These are phyloP conservation scores for Eutypella sp. DNA, from an alignment of 2,329 filamentous ascomycete species.

Conservation along the genomic window DNA sequence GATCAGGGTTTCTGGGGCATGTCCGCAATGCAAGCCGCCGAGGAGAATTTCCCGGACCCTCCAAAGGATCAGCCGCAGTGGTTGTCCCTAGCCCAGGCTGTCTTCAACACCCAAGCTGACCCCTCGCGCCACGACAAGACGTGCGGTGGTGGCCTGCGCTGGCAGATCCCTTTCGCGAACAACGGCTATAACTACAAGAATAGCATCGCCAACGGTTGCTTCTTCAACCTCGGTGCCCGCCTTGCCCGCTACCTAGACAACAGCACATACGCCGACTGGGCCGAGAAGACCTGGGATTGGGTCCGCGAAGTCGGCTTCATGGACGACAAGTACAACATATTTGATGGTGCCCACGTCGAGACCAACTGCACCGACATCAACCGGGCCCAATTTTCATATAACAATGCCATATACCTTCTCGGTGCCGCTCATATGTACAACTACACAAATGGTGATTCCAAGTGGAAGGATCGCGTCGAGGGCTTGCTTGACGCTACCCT, in stretches of 20 bases:
- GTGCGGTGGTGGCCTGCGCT: constrained; percentile 60
- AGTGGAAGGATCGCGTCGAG: constrained; percentile 42
- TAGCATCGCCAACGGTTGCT: constrained; percentile 42
- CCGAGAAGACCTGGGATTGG: constrained; percentile 56
- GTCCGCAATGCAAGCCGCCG: constrained; percentile 57
- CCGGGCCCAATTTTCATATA: constrained; percentile 49
- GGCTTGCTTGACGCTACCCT: constrained; percentile 42
- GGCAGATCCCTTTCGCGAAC: constrained; percentile 63
- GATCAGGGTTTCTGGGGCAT: constrained; percentile 62
- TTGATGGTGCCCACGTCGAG: constrained; percentile 44
- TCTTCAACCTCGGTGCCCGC: constrained; percentile 50
- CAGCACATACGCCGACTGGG: constrained; percentile 58
- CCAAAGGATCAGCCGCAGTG: constrained; percentile 47
- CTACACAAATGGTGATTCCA: constrained; percentile 35
- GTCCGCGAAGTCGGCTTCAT: constrained; percentile 42
- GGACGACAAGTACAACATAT: constrained; percentile 39
- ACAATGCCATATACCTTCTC: constrained; percentile 44
- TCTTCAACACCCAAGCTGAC: constrained; percentile 57
- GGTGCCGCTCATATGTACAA: constrained; percentile 39
- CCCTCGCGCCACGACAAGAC: constrained; percentile 52
- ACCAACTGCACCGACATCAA: constrained; percentile 44
- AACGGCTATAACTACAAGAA: constrained; percentile 41
- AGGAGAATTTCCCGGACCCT: constrained; percentile 56
- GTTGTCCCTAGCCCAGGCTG: constrained; percentile 59
- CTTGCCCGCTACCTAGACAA: constrained; percentile 61